These are phyloP conservation scores for Rhodotorula sp. DNA, from an alignment of 1,284 basidiomycete species.

Conservation along the genomic window DNA sequence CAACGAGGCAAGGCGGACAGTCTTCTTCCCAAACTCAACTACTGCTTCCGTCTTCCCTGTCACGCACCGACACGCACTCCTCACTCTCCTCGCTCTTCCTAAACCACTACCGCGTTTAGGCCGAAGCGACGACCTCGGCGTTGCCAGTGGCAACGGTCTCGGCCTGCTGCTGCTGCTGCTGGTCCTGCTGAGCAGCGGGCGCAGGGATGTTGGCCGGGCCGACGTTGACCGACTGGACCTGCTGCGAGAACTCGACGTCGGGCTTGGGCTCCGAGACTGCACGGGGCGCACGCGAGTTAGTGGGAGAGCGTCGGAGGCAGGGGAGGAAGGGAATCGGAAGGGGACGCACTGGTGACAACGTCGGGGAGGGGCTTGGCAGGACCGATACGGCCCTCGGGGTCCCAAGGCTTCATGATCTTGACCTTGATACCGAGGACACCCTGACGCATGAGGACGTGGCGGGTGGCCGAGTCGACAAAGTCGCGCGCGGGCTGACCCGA, in stretches of 20 bases:
- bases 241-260: slow-evolving; percentile 51
- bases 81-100: no score
- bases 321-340: background rate
- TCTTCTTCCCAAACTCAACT: no score
- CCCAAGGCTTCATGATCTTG: slow-evolving; percentile 99
- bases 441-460: slow-evolving; percentile 97
- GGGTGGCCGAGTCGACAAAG: slow-evolving; percentile 96
- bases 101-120: no score
- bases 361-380: slow-evolving; percentile 95
- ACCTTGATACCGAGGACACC: slow-evolving; percentile 99
- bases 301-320: background rate
- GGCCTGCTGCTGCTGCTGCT: slow-evolving; percentile 17
- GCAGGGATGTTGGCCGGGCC: slow-evolving; percentile 37
- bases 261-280: slow-evolving; percentile 54
- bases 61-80: no score
- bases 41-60: no score
- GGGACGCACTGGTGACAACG: slow-evolving; percentile 72
- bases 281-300: background rate
- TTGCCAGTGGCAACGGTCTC: slow-evolving; percentile 21
- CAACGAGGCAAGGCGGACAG: no score
- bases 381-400: slow-evolving; percentile 83
- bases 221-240: slow-evolving; percentile 38
- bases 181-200: slow-evolving; percentile 22
- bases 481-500: slow-evolving; percentile 97
- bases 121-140: slow-evolving; percentile 20